phyloP scores from a whole-genome alignment of 1,139 yeast species.

The Kodamaea derodonti region DNA sequence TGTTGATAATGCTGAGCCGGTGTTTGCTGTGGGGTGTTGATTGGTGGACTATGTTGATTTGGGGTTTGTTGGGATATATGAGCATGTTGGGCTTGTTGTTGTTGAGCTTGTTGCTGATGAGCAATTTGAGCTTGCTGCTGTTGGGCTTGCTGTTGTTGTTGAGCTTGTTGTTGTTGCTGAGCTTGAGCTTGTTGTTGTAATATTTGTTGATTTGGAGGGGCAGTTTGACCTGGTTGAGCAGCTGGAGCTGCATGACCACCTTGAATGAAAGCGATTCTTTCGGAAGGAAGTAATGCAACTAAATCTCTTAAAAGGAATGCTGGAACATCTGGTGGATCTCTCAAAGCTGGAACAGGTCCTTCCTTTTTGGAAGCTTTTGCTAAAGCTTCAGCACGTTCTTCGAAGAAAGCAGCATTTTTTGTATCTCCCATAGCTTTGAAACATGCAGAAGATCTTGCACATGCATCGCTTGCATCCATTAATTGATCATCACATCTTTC shows the following conservation, averaged over 20 bases:
- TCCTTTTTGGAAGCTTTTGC: slow-evolving; percentile 40
- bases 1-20: slow-evolving; percentile 13
- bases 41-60: slow-evolving; percentile 13
- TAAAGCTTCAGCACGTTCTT: slow-evolving; percentile 39
- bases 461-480: slow-evolving; percentile 59
- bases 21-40: slow-evolving; percentile 6
- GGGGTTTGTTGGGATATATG: slow-evolving; percentile 4
- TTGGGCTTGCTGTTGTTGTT: neutral
- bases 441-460: slow-evolving; percentile 48
- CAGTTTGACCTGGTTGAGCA: neutral
- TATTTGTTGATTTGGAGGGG: neutral
- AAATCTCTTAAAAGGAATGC: slow-evolving; percentile 43
- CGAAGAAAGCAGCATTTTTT: slow-evolving; percentile 37
- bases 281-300: slow-evolving; percentile 41
- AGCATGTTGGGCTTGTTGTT: slow-evolving; percentile 1
- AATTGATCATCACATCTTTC: slow-evolving; percentile 60
- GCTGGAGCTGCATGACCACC: slow-evolving; percentile 11
- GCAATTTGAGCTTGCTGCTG: neutral
- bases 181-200: neutral
- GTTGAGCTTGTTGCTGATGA: slow-evolving; percentile 9
- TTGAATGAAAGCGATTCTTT: slow-evolving; percentile 37
- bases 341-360: slow-evolving; percentile 40
- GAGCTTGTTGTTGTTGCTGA: neutral
- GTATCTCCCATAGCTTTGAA: slow-evolving; percentile 47
- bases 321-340: slow-evolving; percentile 52